These are phyloP conservation scores for Coniochaeta hoffmannii DNA, from an alignment of 2,329 filamentous ascomycete species.

Conservation along the genomic window DNA sequence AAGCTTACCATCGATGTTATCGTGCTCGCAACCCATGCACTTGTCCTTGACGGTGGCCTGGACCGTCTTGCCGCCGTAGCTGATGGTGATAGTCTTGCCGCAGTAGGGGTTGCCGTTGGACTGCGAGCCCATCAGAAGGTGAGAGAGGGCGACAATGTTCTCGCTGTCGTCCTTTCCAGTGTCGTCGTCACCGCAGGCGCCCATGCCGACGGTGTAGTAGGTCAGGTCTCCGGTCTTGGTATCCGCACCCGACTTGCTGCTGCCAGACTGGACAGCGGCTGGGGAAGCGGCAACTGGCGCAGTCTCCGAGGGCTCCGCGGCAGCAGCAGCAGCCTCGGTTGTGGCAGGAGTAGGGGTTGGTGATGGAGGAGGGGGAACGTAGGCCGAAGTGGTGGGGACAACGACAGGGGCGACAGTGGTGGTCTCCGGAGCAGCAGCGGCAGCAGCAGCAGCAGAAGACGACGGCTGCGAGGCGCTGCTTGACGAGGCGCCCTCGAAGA, in stretches of 20 bases:
- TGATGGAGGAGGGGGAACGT: conserved; percentile 14
- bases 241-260: conserved; percentile 16
- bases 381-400: conserved; percentile 16
- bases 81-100: conserved; percentile 59
- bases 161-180: conserved; percentile 44
- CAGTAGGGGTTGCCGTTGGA: conserved; percentile 67
- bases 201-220: conserved; percentile 63
- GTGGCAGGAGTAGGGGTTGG: conserved; percentile 11
- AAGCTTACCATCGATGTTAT: conserved; percentile 52
- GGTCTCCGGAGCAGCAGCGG: conserved; percentile 16
- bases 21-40: conserved; percentile 58
- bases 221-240: conserved; percentile 59
- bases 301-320: conserved; percentile 8
- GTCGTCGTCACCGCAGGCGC: conserved; percentile 60
- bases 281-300: conserved; percentile 16
- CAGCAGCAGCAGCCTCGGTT: conserved; percentile 10
- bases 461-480: conserved; percentile 6
- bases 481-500: conserved; percentile 21
- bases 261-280: conserved; percentile 6
- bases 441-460: too few species aligned
- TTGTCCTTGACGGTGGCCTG: conserved; percentile 62
- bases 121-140: conserved; percentile 51
- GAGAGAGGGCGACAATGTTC: conserved; percentile 63
- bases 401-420: conserved; percentile 17
- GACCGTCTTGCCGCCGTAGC: conserved; percentile 47